These are phyloP conservation scores for Fusarium veterinarium DNA, from an alignment of 2,329 filamentous ascomycete genomes.

Conservation along the genomic window DNA sequence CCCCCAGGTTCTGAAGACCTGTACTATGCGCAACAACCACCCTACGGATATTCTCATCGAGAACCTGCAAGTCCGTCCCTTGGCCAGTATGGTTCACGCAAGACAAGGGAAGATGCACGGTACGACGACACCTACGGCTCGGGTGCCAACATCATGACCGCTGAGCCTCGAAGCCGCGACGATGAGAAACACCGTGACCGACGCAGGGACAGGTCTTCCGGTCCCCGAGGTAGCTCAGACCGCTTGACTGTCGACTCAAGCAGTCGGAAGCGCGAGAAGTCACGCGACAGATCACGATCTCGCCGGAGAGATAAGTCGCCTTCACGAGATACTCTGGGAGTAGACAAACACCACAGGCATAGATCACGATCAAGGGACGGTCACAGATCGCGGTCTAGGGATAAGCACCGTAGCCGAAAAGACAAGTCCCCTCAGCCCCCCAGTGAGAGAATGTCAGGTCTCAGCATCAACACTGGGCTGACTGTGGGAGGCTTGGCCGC, in stretches of 20 bases:
- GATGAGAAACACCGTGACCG: slow-evolving; percentile 51
- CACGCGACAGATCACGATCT: slow-evolving; percentile 38
- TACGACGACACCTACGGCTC: slow-evolving; percentile 53
- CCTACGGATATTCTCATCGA: slow-evolving; percentile 27
- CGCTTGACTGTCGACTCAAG: slow-evolving; percentile 36
- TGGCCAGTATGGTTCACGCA: slow-evolving; percentile 36
- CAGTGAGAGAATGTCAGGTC: slow-evolving; percentile 61
- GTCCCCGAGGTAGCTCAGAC: slow-evolving; percentile 37
- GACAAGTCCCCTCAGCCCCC: slow-evolving; percentile 62
- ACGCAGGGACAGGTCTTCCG: slow-evolving; percentile 45
- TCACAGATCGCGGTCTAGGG: slow-evolving; percentile 29
- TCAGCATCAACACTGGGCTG: slow-evolving; percentile 59
- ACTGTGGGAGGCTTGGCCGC: slow-evolving; percentile 44
- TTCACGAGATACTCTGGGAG: slow-evolving; percentile 7
- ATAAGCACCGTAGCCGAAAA: slow-evolving; percentile 40
- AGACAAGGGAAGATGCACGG: slow-evolving; percentile 37
- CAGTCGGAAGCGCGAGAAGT: slow-evolving; percentile 43
- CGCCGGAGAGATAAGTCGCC: slow-evolving; percentile 42
- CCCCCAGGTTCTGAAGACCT: slow-evolving; percentile 11
- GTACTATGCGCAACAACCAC: slow-evolving; percentile 25
- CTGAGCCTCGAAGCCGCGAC: slow-evolving; percentile 53
- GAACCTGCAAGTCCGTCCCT: slow-evolving; percentile 32
- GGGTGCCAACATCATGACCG: slow-evolving; percentile 55
- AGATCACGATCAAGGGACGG: slow-evolving; percentile 30
- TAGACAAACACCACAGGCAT: slow-evolving; percentile 33